Evolutionary conservation across 441 rosid species (phyloP).

Genomic region (Cnidoscolus chayamansa): DNA sequence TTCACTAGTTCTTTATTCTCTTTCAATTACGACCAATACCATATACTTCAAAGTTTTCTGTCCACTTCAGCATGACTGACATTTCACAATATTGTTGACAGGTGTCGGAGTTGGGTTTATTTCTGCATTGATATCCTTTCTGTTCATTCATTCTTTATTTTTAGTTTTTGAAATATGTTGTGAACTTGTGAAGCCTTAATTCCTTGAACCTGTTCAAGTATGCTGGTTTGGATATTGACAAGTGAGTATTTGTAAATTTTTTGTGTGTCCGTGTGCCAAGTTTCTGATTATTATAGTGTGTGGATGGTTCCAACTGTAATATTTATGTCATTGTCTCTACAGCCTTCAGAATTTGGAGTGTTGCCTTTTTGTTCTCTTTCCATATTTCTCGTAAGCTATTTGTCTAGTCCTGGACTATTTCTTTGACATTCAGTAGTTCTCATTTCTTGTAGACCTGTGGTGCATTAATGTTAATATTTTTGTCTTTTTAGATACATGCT

Average conservation of each 20-base stretch:
- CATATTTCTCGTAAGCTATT: constrained; percentile 91
- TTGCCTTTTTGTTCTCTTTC: constrained; percentile 97
- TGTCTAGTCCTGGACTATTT: not conserved
- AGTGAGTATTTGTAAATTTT: constrained; percentile 55
- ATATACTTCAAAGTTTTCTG: not conserved
- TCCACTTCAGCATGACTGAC: constrained; percentile 25
- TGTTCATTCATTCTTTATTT: constrained; percentile 13
- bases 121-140: constrained; percentile 95
- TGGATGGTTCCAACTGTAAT: constrained; percentile 20
- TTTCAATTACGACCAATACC: constrained; percentile 13
- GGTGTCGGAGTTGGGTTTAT: constrained; percentile 98
- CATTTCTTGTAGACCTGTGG: not conserved
- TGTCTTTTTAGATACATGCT: constrained; percentile 79
- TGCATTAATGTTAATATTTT: constrained; percentile 10
- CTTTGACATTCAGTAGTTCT: constrained; percentile 15
- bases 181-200: constrained; percentile 67
- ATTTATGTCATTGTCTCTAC: constrained; percentile 27
- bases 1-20: constrained; percentile 9
- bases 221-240: constrained; percentile 96
- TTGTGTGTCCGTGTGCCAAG: not conserved
- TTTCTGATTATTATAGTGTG: constrained; percentile 5
- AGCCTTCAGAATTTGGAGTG: constrained; percentile 98
- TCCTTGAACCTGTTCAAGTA: constrained; percentile 88
- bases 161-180: constrained; percentile 17
- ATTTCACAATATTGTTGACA: constrained; percentile 37